Percentiles rank a stretch among this genome's conserved stretches.
Evolutionary conservation across 768 basidiomycete species (phyloP).

Genomic region (Tylopilus vinaceipallidus): DNA sequence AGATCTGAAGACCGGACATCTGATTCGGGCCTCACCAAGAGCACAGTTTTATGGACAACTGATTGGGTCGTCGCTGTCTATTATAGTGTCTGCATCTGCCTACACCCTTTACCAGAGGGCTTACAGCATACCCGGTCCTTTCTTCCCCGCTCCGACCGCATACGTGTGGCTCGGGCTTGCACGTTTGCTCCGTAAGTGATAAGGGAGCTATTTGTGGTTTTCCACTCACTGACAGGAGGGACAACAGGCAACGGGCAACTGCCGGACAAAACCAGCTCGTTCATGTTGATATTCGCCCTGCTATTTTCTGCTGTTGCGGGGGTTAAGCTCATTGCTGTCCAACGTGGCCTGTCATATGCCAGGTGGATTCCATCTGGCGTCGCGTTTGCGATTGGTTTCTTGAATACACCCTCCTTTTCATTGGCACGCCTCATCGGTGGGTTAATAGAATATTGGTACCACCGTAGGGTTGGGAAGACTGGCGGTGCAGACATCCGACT

Average conservation of each 20-base stretch:
- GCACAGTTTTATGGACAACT: conserved; percentile 95
- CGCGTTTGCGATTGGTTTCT: conserved; percentile 92
- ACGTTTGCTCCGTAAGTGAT: conserved; percentile 63
- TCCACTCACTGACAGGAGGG: conserved; percentile 6
- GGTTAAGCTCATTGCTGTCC: conserved; percentile 59
- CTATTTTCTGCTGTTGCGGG: conserved; percentile 68
- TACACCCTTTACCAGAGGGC: conserved; percentile 85
- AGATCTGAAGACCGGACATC: conserved; percentile 94
- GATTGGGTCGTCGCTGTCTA: conserved; percentile 85
- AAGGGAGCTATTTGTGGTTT: background rate
- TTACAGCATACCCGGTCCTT: conserved; percentile 87
- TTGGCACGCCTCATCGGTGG: conserved; percentile 90
- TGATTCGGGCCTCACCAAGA: conserved; percentile 87
- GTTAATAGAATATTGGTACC: conserved; percentile 70
- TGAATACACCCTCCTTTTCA: conserved; percentile 95
- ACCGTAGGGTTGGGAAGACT: conserved; percentile 45
- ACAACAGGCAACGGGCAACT: conserved; percentile 74
- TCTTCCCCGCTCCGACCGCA: conserved; percentile 95
- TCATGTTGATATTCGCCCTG: conserved; percentile 78
- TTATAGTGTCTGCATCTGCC: conserved; percentile 84
- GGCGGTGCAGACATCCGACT: conserved; percentile 64
- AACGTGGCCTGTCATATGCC: conserved; percentile 50
- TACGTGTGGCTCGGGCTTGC: conserved; percentile 89
- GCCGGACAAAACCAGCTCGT: conserved; percentile 67
- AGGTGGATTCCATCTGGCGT: conserved; percentile 90